phyloP scores from a whole-genome alignment of 371 early-diverging fungal genomes.

The Rhizopus arrhizus region DNA sequence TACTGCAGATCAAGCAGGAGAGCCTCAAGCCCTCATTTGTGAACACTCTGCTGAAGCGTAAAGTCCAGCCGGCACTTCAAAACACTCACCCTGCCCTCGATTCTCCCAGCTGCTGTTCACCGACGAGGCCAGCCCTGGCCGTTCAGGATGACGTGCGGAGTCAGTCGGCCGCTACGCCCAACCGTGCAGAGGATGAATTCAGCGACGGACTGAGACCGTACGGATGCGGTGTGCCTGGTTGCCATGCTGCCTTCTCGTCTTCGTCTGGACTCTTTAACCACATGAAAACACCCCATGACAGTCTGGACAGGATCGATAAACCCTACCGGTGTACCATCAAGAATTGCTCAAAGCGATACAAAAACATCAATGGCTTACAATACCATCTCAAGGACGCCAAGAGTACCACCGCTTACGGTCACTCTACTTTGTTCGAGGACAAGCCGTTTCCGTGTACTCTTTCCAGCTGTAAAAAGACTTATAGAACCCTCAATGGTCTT shows the following conservation, averaged over 20 bases:
- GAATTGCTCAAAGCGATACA: constrained; percentile 84
- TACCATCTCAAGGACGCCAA: constrained; percentile 83
- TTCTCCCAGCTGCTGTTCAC: no score
- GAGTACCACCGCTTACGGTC: constrained; percentile 41
- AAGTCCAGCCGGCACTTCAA: neutral
- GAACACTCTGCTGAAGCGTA: constrained; percentile 33
- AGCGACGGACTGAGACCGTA: constrained; percentile 54
- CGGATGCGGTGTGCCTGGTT: constrained; percentile 71
- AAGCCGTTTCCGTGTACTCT: constrained; percentile 33
- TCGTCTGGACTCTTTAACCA: constrained; percentile 68
- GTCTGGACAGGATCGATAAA: constrained; percentile 47
- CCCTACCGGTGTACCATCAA: constrained; percentile 80
- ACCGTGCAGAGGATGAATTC: constrained; percentile 13
- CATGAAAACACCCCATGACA: constrained; percentile 65
- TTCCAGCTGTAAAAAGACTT: constrained; percentile 47
- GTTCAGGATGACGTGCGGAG: constrained; percentile 32
- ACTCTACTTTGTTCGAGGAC: constrained; percentile 10
- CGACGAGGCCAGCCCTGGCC: no score
- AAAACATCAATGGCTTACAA: constrained; percentile 92
- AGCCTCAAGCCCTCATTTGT: constrained; percentile 32
- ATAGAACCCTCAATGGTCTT: constrained; percentile 46
- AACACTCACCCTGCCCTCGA: no score
- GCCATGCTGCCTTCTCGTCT: constrained; percentile 61
- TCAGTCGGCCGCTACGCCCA: constrained; percentile 19
- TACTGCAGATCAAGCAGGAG: constrained; percentile 57